Conservation (phyloP, 495 filamentous ascomycete genomes). For the Monascus purpureus region DNA sequence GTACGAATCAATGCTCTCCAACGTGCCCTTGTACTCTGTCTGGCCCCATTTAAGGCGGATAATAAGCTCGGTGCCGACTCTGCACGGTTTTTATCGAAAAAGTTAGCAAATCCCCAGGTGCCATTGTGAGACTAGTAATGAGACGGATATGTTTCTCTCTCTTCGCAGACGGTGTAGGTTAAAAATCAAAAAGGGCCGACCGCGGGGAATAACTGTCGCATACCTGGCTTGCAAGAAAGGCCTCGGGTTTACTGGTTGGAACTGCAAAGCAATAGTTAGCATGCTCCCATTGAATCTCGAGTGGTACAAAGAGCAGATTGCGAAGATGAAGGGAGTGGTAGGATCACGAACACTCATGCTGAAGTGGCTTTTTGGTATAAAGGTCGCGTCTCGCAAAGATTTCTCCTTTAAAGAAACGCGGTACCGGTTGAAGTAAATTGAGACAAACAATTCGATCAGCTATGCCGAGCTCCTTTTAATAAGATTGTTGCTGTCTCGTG, state of each 20-base stretch:
- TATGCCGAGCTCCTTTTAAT: too few relatives aligned
- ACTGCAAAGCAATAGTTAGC: slow-evolving; percentile 27
- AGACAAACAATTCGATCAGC: too few relatives aligned
- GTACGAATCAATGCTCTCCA: slow-evolving; percentile 91
- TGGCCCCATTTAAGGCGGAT: slow-evolving; percentile 96
- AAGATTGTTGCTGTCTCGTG: too few relatives aligned
- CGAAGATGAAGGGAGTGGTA: too few relatives aligned
- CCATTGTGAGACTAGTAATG: too few relatives aligned
- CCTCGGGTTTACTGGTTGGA: slow-evolving; percentile 80
- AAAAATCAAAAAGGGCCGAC: background rate
- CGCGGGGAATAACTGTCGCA: slow-evolving; percentile 13
- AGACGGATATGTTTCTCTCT: too few relatives aligned
- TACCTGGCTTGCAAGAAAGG: slow-evolving; percentile 82
- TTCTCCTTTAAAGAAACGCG: too few relatives aligned
- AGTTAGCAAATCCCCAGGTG: too few relatives aligned
- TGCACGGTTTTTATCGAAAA: slow-evolving; percentile 16
- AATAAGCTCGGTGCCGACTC: slow-evolving; percentile 77
- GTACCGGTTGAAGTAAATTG: background rate
- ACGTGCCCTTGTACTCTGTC: slow-evolving; percentile 85
- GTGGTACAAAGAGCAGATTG: too few relatives aligned
- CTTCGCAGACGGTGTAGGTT: too few relatives aligned
- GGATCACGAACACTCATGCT: slow-evolving; percentile 29
- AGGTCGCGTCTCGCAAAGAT: too few relatives aligned
- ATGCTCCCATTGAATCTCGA: too few relatives aligned
- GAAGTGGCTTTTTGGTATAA: background rate